phyloP scores from a whole-genome alignment of 495 filamentous ascomycete species.

The Penicillium pulvis region DNA sequence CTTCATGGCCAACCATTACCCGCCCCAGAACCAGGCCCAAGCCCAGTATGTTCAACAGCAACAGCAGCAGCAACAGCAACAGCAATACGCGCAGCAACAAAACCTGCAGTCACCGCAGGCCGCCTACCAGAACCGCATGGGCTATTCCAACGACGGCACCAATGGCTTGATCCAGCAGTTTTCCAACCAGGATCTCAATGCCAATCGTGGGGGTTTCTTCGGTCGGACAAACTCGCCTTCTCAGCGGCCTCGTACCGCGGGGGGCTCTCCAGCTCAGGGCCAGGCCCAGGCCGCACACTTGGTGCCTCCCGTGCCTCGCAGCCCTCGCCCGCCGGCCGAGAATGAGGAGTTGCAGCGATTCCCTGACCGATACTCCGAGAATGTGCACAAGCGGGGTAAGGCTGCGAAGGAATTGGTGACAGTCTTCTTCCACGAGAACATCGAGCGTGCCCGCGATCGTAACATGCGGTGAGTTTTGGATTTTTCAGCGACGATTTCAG shows the following conservation, averaged over 20 bases:
- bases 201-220: constrained; percentile 67
- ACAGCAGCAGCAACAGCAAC: constrained; percentile 57
- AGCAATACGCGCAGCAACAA: constrained; percentile 69
- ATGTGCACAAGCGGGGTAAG: constrained; percentile 75
- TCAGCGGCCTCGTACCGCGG: constrained; percentile 78
- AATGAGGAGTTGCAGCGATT: constrained; percentile 65
- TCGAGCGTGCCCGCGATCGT: constrained; percentile 85
- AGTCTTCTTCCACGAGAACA: constrained; percentile 95
- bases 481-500: neutral
- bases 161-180: constrained; percentile 93
- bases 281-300: constrained; percentile 65
- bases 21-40: constrained; percentile 36
- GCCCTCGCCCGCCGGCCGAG: constrained; percentile 43
- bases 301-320: constrained; percentile 62
- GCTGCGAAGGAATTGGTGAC: constrained; percentile 65
- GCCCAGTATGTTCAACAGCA: constrained; percentile 53
- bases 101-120: constrained; percentile 54
- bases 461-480: constrained; percentile 73
- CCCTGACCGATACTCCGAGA: constrained; percentile 75
- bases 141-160: constrained; percentile 60
- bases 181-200: constrained; percentile 91
- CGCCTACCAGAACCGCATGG: constrained; percentile 51
- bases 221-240: constrained; percentile 68
- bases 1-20: constrained; percentile 61
- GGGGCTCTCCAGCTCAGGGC: constrained; percentile 54